phyloP scores from a whole-genome alignment of 495 filamentous ascomycete species.

The Margaritispora aquatica region DNA sequence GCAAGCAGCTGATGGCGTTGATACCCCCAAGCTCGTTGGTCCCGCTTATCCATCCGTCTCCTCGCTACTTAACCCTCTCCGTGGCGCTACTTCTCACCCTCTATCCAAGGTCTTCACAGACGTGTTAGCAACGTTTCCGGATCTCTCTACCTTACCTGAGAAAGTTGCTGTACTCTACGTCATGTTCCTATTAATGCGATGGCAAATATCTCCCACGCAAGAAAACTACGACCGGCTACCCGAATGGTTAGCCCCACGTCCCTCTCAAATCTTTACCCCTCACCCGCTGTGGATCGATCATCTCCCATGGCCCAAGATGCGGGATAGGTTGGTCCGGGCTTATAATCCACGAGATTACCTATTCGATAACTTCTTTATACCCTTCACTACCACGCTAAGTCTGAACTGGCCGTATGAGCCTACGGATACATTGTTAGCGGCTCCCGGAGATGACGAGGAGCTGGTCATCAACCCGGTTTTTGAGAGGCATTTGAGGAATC shows the following conservation, averaged over 20 bases:
- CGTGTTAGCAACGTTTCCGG: conserved; percentile 68
- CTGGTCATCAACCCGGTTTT: conserved; percentile 74
- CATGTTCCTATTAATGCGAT: conserved; percentile 83
- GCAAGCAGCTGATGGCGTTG: conserved; percentile 54
- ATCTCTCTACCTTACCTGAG: conserved; percentile 62
- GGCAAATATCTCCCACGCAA: conserved; percentile 67
- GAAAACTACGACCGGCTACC: conserved; percentile 71
- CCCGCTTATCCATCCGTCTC: conserved; percentile 72
- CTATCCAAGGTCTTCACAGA: conserved; percentile 79
- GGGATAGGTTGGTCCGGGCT: conserved; percentile 49
- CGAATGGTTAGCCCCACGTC: conserved; percentile 54
- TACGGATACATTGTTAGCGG: conserved; percentile 50
- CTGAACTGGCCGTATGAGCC: conserved; percentile 77
- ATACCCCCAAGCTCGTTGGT: conserved; percentile 55
- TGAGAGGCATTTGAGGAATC: conserved; percentile 60
- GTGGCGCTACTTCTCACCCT: conserved; percentile 55
- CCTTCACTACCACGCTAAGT: conserved; percentile 63
- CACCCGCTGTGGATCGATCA: conserved; percentile 79
- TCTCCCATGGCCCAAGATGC: conserved; percentile 68
- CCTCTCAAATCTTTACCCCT: conserved; percentile 50
- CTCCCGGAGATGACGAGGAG: conserved; percentile 42
- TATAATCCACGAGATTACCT: conserved; percentile 39
- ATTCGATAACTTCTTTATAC: conserved; percentile 76
- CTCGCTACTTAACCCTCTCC: conserved; percentile 62
- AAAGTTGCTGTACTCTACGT: conserved; percentile 70